phyloP scores from a whole-genome alignment of 202 grass and related monocot genomes.

The Tripidium arundinaceum region DNA sequence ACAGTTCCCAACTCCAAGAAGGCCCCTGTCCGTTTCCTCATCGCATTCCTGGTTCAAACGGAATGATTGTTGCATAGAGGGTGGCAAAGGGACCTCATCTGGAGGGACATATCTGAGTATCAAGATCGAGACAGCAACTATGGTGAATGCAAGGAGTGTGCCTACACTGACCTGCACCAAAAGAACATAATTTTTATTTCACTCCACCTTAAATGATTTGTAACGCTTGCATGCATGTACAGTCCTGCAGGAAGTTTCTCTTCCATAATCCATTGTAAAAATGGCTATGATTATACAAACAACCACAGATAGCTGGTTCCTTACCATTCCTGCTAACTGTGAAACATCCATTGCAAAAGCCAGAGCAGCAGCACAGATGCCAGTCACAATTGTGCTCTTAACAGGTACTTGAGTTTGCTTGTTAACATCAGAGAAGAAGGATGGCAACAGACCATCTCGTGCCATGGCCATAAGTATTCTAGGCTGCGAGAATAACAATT shows the following conservation, averaged over 20 bases:
- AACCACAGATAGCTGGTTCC: slow-evolving; percentile 11
- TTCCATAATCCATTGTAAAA: slow-evolving; percentile 6
- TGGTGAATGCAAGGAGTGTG: slow-evolving; percentile 92
- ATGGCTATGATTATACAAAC: slow-evolving; percentile 1
- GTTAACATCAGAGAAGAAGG: slow-evolving; percentile 90
- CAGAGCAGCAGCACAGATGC: slow-evolving; percentile 66
- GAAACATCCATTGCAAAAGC: slow-evolving; percentile 96
- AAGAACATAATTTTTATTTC: not conserved
- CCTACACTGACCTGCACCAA: slow-evolving; percentile 89
- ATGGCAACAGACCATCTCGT: slow-evolving; percentile 85
- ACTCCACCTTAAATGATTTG: not conserved
- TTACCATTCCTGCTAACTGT: slow-evolving; percentile 98
- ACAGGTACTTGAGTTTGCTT: slow-evolving; percentile 87
- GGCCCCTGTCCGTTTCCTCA: too few relatives aligned
- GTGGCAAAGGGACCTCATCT: slow-evolving; percentile 65
- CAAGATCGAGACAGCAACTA: slow-evolving; percentile 86
- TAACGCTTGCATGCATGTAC: slow-evolving; percentile 9
- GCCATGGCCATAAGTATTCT: slow-evolving; percentile 99
- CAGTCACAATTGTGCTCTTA: slow-evolving; percentile 81
- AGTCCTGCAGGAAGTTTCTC: not conserved
- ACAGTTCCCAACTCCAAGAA: too few relatives aligned
- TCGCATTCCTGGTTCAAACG: slow-evolving; percentile 46
- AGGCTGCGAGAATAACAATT: slow-evolving; percentile 47
- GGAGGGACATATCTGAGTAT: slow-evolving; percentile 99
- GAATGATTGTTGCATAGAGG: slow-evolving; percentile 60